Evolutionary conservation across 2,329 filamentous ascomycete species (phyloP), one percentile per base, ranked within the genome.

Genomic region (Exophiala phaeomuriformis): DNA sequence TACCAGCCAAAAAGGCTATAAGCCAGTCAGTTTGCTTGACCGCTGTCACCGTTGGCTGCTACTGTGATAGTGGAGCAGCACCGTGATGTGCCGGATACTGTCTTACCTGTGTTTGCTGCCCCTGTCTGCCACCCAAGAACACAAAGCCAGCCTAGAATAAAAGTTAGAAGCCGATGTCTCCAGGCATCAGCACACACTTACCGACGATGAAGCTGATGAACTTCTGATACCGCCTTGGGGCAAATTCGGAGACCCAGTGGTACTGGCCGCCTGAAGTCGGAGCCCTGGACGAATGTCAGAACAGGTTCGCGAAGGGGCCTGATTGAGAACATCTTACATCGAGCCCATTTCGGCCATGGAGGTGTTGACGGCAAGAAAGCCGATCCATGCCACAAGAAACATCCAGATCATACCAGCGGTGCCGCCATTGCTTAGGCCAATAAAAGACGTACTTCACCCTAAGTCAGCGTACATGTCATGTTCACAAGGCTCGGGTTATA

Each of bases 301-400:
- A 19, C 19, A 44, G 31, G 10, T 7, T 32, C 8, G 28, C 29
- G 12, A n/a, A 12, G 42, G 10, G 4, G 8, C 8, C 5, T 44
- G 30, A n/a, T 5, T 9, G 4, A 29, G 9, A 30, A 46, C 33
- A 5, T 39, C 60, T 54, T 58, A 65, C 71, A 78, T 78, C 3
- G 72, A 75, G 1, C 73, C 74, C 69, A 77, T 75, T 58, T 77
- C 75, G 4, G 74, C 73, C 67, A 77, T 71, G 2, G 72, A 75
- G 0, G 67, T 64, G 52, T 69, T 70, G 33, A 72, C 68, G 3
- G 67, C 50, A 2, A 71, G 58, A 37, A 73, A 70, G 0, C 76
- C 76, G 32, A 72, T 61, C 71, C 75, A 76, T 7, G 71, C 71
- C 35, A 76, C 64, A 1, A 79, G 55, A 51, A 73, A 79, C 3